phyloP scores from a whole-genome alignment of 495 filamentous ascomycete genomes.

The Penicillium roqueforti region DNA sequence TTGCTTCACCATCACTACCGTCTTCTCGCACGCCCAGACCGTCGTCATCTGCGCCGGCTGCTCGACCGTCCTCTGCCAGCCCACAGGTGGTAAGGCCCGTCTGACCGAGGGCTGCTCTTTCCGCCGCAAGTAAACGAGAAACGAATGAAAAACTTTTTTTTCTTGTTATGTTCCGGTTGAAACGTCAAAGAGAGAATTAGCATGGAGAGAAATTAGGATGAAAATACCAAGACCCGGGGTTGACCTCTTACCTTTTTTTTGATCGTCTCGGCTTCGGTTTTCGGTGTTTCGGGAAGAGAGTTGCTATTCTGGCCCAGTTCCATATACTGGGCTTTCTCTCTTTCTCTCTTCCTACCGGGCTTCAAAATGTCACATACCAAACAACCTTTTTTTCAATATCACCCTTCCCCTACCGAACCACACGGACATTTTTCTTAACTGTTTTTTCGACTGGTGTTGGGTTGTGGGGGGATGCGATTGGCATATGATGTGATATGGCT shows the following conservation, averaged over 20 bases:
- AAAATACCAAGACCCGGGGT: constrained; percentile 28
- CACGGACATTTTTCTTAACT: constrained; percentile 4
- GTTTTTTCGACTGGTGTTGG: constrained; percentile 10
- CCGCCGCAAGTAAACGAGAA: constrained; percentile 87
- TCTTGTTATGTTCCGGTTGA: constrained; percentile 28
- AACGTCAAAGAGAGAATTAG: constrained; percentile 31
- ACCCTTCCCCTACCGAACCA: constrained; percentile 8
- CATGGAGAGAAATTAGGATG: constrained; percentile 35
- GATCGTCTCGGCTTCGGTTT: constrained; percentile 9
- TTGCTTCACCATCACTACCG: constrained; percentile 99
- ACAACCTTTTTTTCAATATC: constrained; percentile 21
- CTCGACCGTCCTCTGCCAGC: constrained; percentile 96
- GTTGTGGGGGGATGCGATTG: background rate
- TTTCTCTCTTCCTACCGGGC: constrained; percentile 17
- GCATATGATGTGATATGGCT: constrained; percentile 22
- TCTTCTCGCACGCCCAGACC: constrained; percentile 99
- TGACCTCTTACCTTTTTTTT: constrained; percentile 13
- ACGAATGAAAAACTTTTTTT: constrained; percentile 31
- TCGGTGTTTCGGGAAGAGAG: constrained; percentile 4
- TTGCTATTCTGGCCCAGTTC: constrained; percentile 13
- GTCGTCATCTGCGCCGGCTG: constrained; percentile 99
- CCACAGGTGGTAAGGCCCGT: constrained; percentile 95
- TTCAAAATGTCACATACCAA: constrained; percentile 37
- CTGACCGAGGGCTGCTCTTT: constrained; percentile 99
- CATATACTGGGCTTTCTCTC: constrained; percentile 1